Evolutionary conservation across 768 basidiomycete species (phyloP).

Genomic region (Psilocybe azurescens): DNA sequence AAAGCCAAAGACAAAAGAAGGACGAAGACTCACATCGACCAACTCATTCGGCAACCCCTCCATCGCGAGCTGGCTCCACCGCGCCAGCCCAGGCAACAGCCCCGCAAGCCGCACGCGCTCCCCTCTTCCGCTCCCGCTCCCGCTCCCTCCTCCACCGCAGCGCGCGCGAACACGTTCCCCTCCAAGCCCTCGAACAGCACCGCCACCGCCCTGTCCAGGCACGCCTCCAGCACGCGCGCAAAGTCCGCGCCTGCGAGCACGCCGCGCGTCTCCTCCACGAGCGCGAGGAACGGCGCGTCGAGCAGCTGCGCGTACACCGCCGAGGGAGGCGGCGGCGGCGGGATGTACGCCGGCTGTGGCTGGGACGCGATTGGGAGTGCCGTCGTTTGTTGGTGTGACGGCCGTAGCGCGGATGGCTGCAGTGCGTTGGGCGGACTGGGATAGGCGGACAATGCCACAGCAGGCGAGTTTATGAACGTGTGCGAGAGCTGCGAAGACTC

Average conservation of each 20-base stretch:
- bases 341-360: not conserved
- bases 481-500: conserved; percentile 31
- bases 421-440: not conserved
- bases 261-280: conserved; percentile 72
- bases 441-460: conserved; percentile 17
- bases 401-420: too few relatives aligned
- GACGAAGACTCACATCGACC: conserved; percentile 68
- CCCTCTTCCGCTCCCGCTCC: conserved; percentile 34
- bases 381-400: too few relatives aligned
- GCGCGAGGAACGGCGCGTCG: conserved; percentile 57
- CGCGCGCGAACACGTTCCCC: conserved; percentile 57
- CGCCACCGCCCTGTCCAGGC: conserved; percentile 71
- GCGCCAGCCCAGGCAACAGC: conserved; percentile 78
- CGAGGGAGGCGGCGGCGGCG: conserved; percentile 26
- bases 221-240: conserved; percentile 68
- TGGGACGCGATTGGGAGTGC: too few relatives aligned
- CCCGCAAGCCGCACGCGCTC: conserved; percentile 74
- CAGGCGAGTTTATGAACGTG: conserved; percentile 33
- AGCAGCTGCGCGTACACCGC: conserved; percentile 32
- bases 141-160: conserved; percentile 12
- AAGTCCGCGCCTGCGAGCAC: conserved; percentile 76
- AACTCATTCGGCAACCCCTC: conserved; percentile 78
- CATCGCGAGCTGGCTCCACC: conserved; percentile 77
- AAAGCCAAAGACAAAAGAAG: conserved; percentile 22
- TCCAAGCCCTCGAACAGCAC: conserved; percentile 69